phyloP scores from a whole-genome alignment of 805 yeast species.

The Cyberlindnera nakhonratchasimensis region DNA sequence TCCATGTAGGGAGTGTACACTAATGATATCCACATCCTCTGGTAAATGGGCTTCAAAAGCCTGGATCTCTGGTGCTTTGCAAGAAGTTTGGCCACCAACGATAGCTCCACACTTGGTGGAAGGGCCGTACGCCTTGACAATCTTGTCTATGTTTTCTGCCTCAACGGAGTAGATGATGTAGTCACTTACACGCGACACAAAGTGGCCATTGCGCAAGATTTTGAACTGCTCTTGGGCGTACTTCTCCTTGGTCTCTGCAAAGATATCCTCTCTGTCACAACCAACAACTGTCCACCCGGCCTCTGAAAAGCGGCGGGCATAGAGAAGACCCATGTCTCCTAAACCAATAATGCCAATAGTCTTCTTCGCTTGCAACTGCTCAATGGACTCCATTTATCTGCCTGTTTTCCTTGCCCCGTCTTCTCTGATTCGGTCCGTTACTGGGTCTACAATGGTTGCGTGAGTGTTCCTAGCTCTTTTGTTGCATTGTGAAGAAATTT shows the following conservation, averaged over 20 bases:
- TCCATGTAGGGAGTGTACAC: conserved; percentile 92
- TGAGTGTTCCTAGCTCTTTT: too few relatives aligned
- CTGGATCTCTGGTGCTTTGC: conserved; percentile 83
- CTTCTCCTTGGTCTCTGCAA: conserved; percentile 40
- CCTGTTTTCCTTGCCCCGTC: not conserved
- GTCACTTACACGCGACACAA: conserved; percentile 77
- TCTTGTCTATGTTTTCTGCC: conserved; percentile 74
- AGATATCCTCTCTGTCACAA: conserved; percentile 75
- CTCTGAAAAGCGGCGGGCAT: conserved; percentile 70
- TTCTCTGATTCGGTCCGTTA: not conserved
- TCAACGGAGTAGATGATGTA: conserved; percentile 89
- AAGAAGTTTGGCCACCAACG: conserved; percentile 98
- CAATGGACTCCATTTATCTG: conserved; percentile 5
- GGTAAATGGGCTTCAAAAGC: conserved; percentile 83
- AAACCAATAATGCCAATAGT: conserved; percentile 88
- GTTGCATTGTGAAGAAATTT: too few relatives aligned
- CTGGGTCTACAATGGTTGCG: not conserved
- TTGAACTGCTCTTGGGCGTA: conserved; percentile 44
- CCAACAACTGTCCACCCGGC: conserved; percentile 92
- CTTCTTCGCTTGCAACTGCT: conserved; percentile 33
- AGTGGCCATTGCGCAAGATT: conserved; percentile 75
- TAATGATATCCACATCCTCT: conserved; percentile 72
- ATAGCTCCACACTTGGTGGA: conserved; percentile 83
- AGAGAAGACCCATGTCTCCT: conserved; percentile 94
- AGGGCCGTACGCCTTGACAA: conserved; percentile 78